Base-by-base conservation (phyloP, 176 grass and related monocot genomes). In the Avena insularis region DNA sequence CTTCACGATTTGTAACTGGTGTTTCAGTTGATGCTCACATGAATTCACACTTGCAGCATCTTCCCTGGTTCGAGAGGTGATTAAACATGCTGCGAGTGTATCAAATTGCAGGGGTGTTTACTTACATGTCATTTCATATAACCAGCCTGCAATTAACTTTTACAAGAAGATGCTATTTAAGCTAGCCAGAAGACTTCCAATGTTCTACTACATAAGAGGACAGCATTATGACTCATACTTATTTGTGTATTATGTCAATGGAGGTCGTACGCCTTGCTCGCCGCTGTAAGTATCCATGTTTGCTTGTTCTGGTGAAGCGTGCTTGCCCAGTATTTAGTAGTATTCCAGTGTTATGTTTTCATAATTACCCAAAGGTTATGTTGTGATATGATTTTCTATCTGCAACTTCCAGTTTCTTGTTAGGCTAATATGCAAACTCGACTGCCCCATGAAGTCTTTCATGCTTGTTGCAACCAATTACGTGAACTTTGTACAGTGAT, bases 101-200 rank as follows among this genome's bases (percentile, higher is more conserved):
- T 87, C 87, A 25, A 91, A 82, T 85, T 99, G 97, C 89, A 91
- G 92, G 86, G 97, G 89, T 79, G 94, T 99, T 59, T 99, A 99
- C 86, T 90, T 99, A 60, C 97, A 99, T 96, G 94, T 99, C 84
- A 96, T 99, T 87, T 96, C 97, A 33, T 99, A 96, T 77, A 99
- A 99, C 78, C 94, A 93, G 61, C 94, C 92, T 85, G 97, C 97
- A 35, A 99, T 99, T 62, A 93, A 82, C 81, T 99, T 99, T 84
- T 99, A 99, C 80, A 94, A 96, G 83, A 99, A 99, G 87, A 99
- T 96, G 97, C 84, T 86, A 35, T 99, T 96, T 87, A 94, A 93
- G 85, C 90, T 94, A 48, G 90, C 87, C 53, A 99, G 97, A 90
- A 92, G 85, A 48, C 92, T 99, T 71, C 84, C 87, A 36, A 90